These are phyloP conservation scores for Clarireedia monteithiana DNA, from an alignment of 2,329 filamentous ascomycete genomes.

Conservation along the genomic window DNA sequence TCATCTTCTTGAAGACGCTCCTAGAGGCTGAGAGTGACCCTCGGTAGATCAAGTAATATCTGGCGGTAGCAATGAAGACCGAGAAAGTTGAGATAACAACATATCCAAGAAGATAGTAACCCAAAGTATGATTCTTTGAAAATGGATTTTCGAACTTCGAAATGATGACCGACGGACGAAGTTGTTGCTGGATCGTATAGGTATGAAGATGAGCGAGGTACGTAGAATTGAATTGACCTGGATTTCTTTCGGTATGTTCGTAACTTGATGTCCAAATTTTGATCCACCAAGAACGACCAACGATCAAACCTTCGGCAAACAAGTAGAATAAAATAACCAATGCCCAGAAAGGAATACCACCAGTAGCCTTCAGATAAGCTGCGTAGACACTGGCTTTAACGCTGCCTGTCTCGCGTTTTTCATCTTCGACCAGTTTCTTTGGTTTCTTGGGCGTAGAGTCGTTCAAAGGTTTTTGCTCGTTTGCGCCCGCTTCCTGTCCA, in stretches of 20 bases:
- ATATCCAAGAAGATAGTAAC: slow-evolving; percentile 62
- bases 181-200: slow-evolving; percentile 18
- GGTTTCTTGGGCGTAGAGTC: slow-evolving; percentile 27
- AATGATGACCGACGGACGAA: slow-evolving; percentile 30
- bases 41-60: slow-evolving; percentile 53
- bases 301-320: slow-evolving; percentile 16
- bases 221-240: slow-evolving; percentile 2
- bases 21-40: slow-evolving; percentile 60
- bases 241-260: slow-evolving; percentile 21
- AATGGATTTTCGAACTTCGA: slow-evolving; percentile 2
- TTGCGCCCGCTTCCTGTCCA: slow-evolving; percentile 31
- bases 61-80: slow-evolving; percentile 38
- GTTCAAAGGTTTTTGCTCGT: slow-evolving; percentile 17
- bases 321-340: slow-evolving; percentile 45
- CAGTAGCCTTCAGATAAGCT: slow-evolving; percentile 57
- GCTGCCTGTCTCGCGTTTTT: slow-evolving; percentile 59
- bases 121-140: slow-evolving; percentile 5
- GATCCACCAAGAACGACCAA: slow-evolving; percentile 53
- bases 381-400: slow-evolving; percentile 60
- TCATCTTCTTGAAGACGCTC: slow-evolving; percentile 55
- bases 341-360: slow-evolving; percentile 53
- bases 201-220: slow-evolving; percentile 1
- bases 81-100: slow-evolving; percentile 48
- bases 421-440: slow-evolving; percentile 68
- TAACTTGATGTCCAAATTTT: slow-evolving; percentile 49